Base-by-base conservation (phyloP, 1,284 basidiomycete genomes). In the Veloporphyrellus conicus region DNA sequence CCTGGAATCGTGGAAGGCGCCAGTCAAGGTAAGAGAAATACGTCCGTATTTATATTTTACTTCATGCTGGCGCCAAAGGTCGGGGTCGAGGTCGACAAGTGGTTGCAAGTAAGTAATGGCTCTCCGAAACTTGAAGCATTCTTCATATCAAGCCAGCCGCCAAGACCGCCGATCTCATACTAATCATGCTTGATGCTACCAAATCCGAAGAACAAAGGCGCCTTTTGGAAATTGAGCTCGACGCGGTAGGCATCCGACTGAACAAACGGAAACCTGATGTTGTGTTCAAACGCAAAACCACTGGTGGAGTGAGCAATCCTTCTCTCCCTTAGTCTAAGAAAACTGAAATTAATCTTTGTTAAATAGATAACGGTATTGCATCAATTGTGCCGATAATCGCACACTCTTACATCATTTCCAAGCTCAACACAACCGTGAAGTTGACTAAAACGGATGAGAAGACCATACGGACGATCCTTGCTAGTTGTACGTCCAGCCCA, bases 1-100 rank as follows among this genome's bases (percentile, higher is more conserved):
- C 95, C 95, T 2, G 95, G 95, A 70, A 99, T 99, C 62, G 93
- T 98, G 19, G 94, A 98, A 69, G 95, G 94, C 37, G 94, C 95
- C 7, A 90, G 90, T 57, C 88, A 92, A 73, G 87, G 84, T 71
- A 39, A 39, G 47, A 25, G 19, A 39, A 19, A 22, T 7, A 2
- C 36, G 28, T 45, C 45, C 16, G 1, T 31, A 25, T 32, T n/a
- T 20, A 8, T n/a, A 3, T 29, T 42, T 41, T 19, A 28, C 14
- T 37, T 19, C 44, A 38, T 36, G 35, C 41, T 22, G 2, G n/a
- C 53, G 16, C 16, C 35, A 35, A 55, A 77, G 89, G 92, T 55
- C 81, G 93, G 56, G 95, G 95, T 29, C 81, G 95, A 61, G 95
- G 95, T 41, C 82, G 95, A 55, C 95, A 99, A 70, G 95, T 99